These are phyloP conservation scores for Hirsutella minnesotensis DNA, from an alignment of 2,329 filamentous ascomycete genomes.

Conservation along the genomic window DNA sequence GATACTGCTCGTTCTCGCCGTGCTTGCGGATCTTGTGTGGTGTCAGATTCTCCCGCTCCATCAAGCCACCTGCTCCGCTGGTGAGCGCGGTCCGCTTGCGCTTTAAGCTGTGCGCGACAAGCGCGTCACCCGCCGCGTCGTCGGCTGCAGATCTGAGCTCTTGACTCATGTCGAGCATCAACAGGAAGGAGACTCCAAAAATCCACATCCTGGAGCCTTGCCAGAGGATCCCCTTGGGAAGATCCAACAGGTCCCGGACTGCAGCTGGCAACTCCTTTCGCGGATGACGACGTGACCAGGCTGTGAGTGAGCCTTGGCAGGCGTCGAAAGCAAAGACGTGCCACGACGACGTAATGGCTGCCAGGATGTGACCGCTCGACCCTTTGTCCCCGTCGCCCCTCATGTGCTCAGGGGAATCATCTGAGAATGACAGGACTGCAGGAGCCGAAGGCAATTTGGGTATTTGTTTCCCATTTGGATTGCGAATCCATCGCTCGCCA, in stretches of 20 bases:
- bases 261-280: conserved; percentile 61
- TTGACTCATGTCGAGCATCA: conserved; percentile 77
- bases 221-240: conserved; percentile 79
- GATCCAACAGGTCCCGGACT: conserved; percentile 64
- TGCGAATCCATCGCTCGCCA: conserved; percentile 58
- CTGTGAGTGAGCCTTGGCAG: conserved; percentile 61
- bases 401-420: conserved; percentile 26
- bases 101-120: conserved; percentile 29
- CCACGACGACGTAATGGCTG: conserved; percentile 41
- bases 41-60: conserved; percentile 31
- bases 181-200: conserved; percentile 75
- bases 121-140: conserved; percentile 18
- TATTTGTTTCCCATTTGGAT: conserved; percentile 56
- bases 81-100: conserved; percentile 39
- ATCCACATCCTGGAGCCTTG: conserved; percentile 71
- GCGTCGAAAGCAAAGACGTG: conserved; percentile 72
- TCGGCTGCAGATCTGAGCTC: conserved; percentile 40
- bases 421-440: conserved; percentile 56
- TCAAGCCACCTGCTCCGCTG: conserved; percentile 41
- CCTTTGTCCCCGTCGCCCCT: conserved; percentile 13
- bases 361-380: conserved; percentile 37
- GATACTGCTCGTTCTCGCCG: conserved; percentile 26
- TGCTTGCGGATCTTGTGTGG: conserved; percentile 31
- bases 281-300: conserved; percentile 79
- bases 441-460: conserved; percentile 56